These are phyloP conservation scores for Thelonectria discophora DNA, from an alignment of 2,329 filamentous ascomycete genomes.

Conservation along the genomic window DNA sequence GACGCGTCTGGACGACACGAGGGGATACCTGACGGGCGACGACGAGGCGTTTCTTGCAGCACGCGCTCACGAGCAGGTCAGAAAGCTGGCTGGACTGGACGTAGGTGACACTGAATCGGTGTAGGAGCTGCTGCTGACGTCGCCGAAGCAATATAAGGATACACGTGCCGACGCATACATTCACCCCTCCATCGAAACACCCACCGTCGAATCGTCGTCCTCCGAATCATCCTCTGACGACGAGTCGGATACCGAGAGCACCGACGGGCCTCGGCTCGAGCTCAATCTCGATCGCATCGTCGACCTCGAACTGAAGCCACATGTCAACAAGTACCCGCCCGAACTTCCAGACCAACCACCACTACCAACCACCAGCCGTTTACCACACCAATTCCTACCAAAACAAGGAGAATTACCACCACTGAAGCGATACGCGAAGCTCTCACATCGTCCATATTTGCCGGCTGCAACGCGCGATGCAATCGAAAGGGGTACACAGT, in stretches of 20 bases:
- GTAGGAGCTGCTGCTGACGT: conserved; percentile 4
- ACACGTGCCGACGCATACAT: background rate
- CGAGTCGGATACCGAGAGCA: background rate
- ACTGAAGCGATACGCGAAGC: conserved; percentile 27
- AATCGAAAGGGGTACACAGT: conserved; percentile 39
- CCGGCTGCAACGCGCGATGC: conserved; percentile 39
- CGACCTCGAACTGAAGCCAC: background rate
- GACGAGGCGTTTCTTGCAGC: conserved; percentile 33
- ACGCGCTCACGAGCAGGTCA: conserved; percentile 33
- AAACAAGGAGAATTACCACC: conserved; percentile 26
- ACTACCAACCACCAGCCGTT: conserved; percentile 12
- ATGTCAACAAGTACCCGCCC: background rate
- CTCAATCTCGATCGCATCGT: background rate
- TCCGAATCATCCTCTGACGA: background rate
- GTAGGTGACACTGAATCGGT: conserved; percentile 28
- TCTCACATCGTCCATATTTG: conserved; percentile 40
- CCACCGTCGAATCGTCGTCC: background rate
- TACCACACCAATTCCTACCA: conserved; percentile 22
- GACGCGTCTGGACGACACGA: conserved; percentile 35
- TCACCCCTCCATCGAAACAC: conserved; percentile 3
- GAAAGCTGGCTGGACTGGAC: conserved; percentile 29
- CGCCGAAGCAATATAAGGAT: conserved; percentile 12
- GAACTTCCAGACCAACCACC: background rate
- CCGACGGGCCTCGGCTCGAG: background rate
- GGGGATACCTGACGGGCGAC: conserved; percentile 26